Percentiles rank a stretch among this genome's conserved stretches.
Evolutionary conservation across 768 basidiomycete genomes (phyloP).

Genomic region (Hypholoma fasciculare): DNA sequence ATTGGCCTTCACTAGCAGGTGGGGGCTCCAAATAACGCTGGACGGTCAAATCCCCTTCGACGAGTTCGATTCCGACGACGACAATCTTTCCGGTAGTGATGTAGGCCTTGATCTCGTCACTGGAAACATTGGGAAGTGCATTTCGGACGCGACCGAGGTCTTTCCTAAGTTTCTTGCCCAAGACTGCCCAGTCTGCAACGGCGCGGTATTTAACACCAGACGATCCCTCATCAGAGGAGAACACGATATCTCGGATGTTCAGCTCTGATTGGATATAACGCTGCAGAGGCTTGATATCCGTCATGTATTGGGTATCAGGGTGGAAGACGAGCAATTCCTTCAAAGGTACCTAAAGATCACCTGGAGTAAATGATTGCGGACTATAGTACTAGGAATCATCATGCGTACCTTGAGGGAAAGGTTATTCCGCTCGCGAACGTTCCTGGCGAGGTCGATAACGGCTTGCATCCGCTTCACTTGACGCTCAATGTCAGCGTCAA

Average conservation of each 20-base stretch:
- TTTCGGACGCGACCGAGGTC: constrained; percentile 89
- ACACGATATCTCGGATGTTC: constrained; percentile 87
- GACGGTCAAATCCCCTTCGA: constrained; percentile 88
- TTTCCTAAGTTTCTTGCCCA: constrained; percentile 92
- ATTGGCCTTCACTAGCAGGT: constrained; percentile 56
- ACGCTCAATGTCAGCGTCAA: constrained; percentile 90
- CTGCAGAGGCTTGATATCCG: constrained; percentile 81
- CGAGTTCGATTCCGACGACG: constrained; percentile 88
- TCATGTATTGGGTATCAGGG: constrained; percentile 77
- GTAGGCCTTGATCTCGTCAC: constrained; percentile 82
- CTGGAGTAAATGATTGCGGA: not conserved
- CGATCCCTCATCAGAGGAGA: constrained; percentile 83
- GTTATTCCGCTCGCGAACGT: constrained; percentile 83
- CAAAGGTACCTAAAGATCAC: constrained; percentile 69
- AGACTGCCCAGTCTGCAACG: constrained; percentile 91
- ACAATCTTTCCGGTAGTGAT: constrained; percentile 70
- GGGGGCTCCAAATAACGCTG: constrained; percentile 89
- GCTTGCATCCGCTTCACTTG: constrained; percentile 94
- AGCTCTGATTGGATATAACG: constrained; percentile 93
- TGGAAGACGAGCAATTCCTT: constrained; percentile 95
- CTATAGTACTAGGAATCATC: not conserved
- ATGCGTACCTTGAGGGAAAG: constrained; percentile 83
- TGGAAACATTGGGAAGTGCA: constrained; percentile 77
- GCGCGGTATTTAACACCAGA: constrained; percentile 91
- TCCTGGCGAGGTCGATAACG: constrained; percentile 89